Conservation (phyloP, 108 stramenopile genomes). For the Fistulifera solaris region DNA sequence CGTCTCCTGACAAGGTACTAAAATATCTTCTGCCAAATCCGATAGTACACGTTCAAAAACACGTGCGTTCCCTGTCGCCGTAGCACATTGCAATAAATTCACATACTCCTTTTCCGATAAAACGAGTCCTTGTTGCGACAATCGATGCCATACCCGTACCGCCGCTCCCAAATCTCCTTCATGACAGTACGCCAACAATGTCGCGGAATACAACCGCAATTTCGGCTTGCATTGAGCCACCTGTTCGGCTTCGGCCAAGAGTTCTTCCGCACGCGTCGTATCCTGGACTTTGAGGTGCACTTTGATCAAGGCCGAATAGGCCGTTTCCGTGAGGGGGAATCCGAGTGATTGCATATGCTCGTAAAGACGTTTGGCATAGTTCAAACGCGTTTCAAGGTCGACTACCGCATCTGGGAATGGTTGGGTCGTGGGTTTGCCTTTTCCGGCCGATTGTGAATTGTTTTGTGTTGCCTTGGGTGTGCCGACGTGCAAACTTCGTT, state of each 20-base stretch:
- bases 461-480: constrained; percentile 30
- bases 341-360: constrained; percentile 43
- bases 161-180: constrained; percentile 25
- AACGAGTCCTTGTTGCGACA: constrained; percentile 18
- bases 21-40: constrained; percentile 67
- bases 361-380: constrained; percentile 61
- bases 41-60: constrained; percentile 57
- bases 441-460: constrained; percentile 3
- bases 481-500: constrained; percentile 57
- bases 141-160: constrained; percentile 43
- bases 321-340: constrained; percentile 67
- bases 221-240: constrained; percentile 64
- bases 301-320: constrained; percentile 73
- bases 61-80: constrained; percentile 21
- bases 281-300: constrained; percentile 42
- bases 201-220: constrained; percentile 59
- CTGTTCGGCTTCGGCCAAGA: constrained; percentile 49
- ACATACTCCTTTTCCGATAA: constrained; percentile 65
- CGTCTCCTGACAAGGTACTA: constrained; percentile 56
- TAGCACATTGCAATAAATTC: constrained; percentile 47
- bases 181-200: constrained; percentile 57
- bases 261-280: constrained; percentile 31
- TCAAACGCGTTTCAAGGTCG: constrained; percentile 28
- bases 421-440: constrained; percentile 9
- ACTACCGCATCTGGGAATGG: background rate